Evolutionary conservation across 2,329 filamentous ascomycete genomes (phyloP).

Genomic region (Colletotrichum graminicola): DNA sequence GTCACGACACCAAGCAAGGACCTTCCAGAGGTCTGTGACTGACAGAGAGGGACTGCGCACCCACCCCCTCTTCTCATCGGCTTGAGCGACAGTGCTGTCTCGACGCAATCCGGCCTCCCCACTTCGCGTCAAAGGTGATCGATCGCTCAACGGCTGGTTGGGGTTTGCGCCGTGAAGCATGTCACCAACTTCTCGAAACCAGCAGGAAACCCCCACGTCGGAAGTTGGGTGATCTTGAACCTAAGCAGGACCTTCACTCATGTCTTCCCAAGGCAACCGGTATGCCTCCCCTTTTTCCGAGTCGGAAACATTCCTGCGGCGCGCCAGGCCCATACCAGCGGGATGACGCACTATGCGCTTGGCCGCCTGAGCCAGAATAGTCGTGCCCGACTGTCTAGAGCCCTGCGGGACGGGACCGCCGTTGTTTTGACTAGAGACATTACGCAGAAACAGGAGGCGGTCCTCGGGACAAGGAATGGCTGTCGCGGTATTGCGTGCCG

Average conservation of each 20-base stretch:
- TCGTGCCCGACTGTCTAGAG: background rate
- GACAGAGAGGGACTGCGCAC: conserved; percentile 5
- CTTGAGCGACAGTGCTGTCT: conserved; percentile 9
- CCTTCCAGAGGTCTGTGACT: conserved; percentile 2
- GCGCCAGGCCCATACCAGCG: conserved; percentile 28
- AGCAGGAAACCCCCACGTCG: background rate
- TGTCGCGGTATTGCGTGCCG: conserved; percentile 3
- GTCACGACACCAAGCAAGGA: conserved; percentile 13
- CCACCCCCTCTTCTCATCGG: conserved; percentile 24
- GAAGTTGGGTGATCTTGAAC: background rate
- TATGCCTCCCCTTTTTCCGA: background rate
- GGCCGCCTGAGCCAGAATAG: conserved; percentile 14
- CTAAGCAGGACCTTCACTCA: background rate
- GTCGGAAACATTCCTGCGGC: conserved; percentile 20
- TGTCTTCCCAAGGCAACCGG: background rate
- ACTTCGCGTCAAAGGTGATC: conserved; percentile 25
- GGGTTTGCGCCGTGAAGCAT: background rate
- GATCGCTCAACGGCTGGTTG: background rate
- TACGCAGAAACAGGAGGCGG: conserved; percentile 20
- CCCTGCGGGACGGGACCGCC: conserved; percentile 26
- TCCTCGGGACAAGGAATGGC: conserved; percentile 5
- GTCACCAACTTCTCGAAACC: background rate
- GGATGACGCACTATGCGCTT: conserved; percentile 3
- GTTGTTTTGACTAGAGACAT: conserved; percentile 38
- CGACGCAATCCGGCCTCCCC: conserved; percentile 6